Percentiles rank a stretch among this genome's conserved stretches.
Conservation (phyloP, 2,329 filamentous ascomycete genomes). For the Chaetomium globosum region DNA sequence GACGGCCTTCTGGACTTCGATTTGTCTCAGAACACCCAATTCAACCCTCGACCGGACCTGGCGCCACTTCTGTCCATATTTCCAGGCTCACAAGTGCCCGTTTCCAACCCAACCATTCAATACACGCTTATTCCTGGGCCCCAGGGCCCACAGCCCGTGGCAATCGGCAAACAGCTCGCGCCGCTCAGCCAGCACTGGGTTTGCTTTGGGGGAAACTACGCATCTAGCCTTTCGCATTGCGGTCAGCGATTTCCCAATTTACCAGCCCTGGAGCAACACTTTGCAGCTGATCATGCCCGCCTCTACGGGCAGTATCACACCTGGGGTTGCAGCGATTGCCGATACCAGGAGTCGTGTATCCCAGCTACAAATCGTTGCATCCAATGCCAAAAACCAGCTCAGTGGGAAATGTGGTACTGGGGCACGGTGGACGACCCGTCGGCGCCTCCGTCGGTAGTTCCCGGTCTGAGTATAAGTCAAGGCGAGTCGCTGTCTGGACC, state of each 20-base stretch:
- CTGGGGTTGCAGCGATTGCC: constrained; percentile 27
- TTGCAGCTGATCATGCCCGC: neutral
- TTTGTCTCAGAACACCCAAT: neutral
- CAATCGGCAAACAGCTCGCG: constrained; percentile 23
- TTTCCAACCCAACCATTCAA: neutral
- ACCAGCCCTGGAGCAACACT: constrained; percentile 22
- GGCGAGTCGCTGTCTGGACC: constrained; percentile 10
- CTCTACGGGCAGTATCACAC: constrained; percentile 9
- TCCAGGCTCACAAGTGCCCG: neutral
- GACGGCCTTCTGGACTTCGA: constrained; percentile 12
- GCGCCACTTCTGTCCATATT: neutral
- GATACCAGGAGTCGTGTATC: neutral
- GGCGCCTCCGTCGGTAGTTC: constrained; percentile 20
- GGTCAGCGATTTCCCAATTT: neutral
- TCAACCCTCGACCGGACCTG: neutral
- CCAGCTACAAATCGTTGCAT: neutral
- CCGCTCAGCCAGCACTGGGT: constrained; percentile 12
- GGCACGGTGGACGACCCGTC: constrained; percentile 26
- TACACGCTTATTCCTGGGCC: neutral
- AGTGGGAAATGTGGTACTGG: constrained; percentile 37
- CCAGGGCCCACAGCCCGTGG: neutral
- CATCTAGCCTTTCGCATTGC: constrained; percentile 14
- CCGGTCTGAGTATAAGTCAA: constrained; percentile 15
- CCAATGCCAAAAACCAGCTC: neutral
- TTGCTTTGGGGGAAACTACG: constrained; percentile 21